Base-by-base conservation (phyloP, 345 rosid species). In the Salix dunnii region DNA sequence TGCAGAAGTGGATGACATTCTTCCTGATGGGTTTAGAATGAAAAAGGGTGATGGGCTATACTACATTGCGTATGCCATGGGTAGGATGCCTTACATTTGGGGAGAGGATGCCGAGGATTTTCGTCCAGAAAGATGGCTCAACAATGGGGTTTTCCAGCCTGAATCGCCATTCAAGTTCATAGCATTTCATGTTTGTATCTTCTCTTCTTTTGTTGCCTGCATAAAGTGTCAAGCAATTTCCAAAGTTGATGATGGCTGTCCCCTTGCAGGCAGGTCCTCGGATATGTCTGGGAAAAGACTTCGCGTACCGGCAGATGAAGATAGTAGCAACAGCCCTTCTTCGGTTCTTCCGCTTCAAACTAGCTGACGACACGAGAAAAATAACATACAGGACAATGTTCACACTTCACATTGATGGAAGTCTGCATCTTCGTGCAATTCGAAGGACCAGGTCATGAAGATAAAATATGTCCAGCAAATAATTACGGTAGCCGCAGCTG, bases 241-340 rank as follows among this genome's bases (percentile, higher is more conserved):
- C 43, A 10, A 10, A 40, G 43, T 40, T 10, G 14, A 9, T 10
- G 14, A 9, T 40, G 43, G 43, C 0, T 40, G 43, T 40, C 14
- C 43, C 10, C 33, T 18, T 81, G 42, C 86, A 94, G 98, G 97
- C 90, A 60, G 98, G 97, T 72, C 95, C 97, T 53, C 83, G 95
- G 35, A 87, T 90, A 58, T 91, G 97, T 69, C 82, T 91, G 0
- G 93, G 95, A 6, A 94, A 88, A 67, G 93, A 90, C 67, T 92
- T 91, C 0, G 95, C 97, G 38, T 89, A 83, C 79, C 46, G 89
- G 49, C 93, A 92, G 77, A 91, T 94, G 97, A 92, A 92, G 90
- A 94, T 94, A 68, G 48, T 84, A 3, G 78, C 92, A 1, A 82
- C 77, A 17, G 89, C 89, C 2, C 89, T 92, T 65, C 86, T 92